Evolutionary conservation across 148 eudicot genomes (phyloP).

Genomic region (Rhododendron griersonianum): DNA sequence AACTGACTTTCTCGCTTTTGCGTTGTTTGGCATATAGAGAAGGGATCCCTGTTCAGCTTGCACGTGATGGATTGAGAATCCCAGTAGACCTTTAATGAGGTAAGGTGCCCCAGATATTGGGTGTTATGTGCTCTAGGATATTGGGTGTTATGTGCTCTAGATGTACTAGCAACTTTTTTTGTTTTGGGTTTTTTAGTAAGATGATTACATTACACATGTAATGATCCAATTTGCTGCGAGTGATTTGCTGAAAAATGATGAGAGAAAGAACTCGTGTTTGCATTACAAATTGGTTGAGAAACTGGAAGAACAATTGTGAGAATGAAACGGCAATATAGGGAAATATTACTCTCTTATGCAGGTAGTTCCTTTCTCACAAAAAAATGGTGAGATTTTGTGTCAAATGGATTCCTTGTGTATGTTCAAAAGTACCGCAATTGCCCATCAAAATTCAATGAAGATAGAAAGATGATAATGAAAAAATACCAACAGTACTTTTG

Average conservation of each 20-base stretch:
- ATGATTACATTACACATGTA: not conserved
- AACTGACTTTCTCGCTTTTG: constrained; percentile 6
- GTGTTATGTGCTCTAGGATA: not conserved
- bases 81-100: constrained; percentile 66
- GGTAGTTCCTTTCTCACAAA: not conserved
- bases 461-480: not conserved
- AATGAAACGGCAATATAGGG: too few species aligned
- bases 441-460: not conserved
- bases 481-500: not conserved
- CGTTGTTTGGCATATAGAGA: constrained; percentile 41
- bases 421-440: not conserved
- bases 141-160: not conserved
- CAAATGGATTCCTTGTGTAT: not conserved
- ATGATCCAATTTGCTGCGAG: not conserved
- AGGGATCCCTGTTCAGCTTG: constrained; percentile 92
- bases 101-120: constrained; percentile 12
- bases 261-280: not conserved
- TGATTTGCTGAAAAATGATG: not conserved
- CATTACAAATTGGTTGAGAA: not conserved
- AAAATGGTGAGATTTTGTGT: not conserved
- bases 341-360: not conserved
- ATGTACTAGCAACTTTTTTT: not conserved
- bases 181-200: not conserved
- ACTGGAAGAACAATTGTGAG: not conserved
- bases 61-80: constrained; percentile 83